Percentiles rank a stretch among this genome's conserved stretches.
Conservation (phyloP, 768 basidiomycete species). For the Amanita pseudoporphyria region DNA sequence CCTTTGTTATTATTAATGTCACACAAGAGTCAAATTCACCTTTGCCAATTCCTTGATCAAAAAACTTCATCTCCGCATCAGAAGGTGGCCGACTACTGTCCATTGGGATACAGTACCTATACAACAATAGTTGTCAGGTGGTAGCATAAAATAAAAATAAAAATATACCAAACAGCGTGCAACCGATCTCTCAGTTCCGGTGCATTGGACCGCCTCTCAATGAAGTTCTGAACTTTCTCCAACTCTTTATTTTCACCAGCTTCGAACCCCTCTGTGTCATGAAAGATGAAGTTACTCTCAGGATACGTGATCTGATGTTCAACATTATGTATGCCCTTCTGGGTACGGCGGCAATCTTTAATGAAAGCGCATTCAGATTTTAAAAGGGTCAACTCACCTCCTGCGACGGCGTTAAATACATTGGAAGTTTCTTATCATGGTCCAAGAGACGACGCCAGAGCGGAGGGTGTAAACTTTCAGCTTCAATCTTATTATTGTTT, state of each 20-base stretch:
- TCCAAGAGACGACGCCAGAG: background rate
- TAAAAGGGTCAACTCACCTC: constrained; percentile 11
- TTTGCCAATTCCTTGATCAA: constrained; percentile 5
- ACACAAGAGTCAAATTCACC: background rate
- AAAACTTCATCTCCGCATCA: background rate
- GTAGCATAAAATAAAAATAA: too few relatives aligned
- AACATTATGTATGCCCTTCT: constrained; percentile 28
- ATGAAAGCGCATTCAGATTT: constrained; percentile 4
- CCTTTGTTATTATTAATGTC: background rate
- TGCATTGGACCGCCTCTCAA: constrained; percentile 15
- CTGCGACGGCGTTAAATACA: background rate
- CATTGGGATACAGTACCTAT: background rate
- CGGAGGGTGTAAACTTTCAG: too few relatives aligned
- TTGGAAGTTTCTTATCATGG: background rate
- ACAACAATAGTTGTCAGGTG: background rate
- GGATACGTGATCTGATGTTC: constrained; percentile 19
- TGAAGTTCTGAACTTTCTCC: constrained; percentile 20
- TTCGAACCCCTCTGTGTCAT: constrained; percentile 33
- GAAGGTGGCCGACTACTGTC: background rate
- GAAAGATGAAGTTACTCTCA: constrained; percentile 28
- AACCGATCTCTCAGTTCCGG: constrained; percentile 13
- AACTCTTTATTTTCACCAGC: constrained; percentile 22
- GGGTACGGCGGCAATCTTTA: too few relatives aligned
- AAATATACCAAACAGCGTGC: background rate
- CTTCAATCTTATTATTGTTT: constrained; percentile 6